Evolutionary conservation across 176 grass and related monocot species (phyloP), one percentile per base, ranked within the genome.

Genomic region (Bromus sterilis): DNA sequence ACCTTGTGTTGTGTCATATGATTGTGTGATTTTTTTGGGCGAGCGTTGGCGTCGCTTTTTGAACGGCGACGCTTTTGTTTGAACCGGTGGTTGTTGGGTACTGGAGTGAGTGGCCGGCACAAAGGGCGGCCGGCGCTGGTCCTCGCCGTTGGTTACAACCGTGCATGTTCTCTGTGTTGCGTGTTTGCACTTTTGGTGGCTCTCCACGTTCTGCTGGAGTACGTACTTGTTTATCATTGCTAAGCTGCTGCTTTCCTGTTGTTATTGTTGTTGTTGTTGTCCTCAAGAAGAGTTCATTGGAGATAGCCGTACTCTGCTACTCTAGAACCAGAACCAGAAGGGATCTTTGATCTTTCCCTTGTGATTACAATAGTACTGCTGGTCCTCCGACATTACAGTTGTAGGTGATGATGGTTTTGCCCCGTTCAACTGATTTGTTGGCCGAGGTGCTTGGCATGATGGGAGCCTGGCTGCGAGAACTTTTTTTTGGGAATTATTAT

Each of bases 101-200:
- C 9, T 83, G 41, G 21, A 69, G 58, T 30, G 67, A 84, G 87
- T 89, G 37, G 70, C 77, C 61, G 49, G 77, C 82, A 85, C 61
- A 66, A 62, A 34, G 56, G 40, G 15, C 1, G 60, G 76, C 55
- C 11, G 68, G 76, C 55, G 58, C n/a, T 82, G 66, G 79, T 44
- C n/a, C n/a, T n/a, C 40, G 62, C 6, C n/a, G 61, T 9, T 33
- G 49, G 42, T 41, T 41, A 11, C 56, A 74, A 12, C 66, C 71
- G 7, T 82, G 83, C 88, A 26, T 78, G 88, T 72, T 10, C 11
- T 32, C 11, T 44, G 23, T 61, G 11, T 32, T 61, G 11, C 25
- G 4, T 77, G 41, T 37, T 63, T 21, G 71, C 2, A 14, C 56
- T 74, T 89, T 86, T 74, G 78, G 78, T 73, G 43, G 72, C 63